Base-by-base conservation (phyloP, 306 rosid species). In the Ochetophila trinervis region DNA sequence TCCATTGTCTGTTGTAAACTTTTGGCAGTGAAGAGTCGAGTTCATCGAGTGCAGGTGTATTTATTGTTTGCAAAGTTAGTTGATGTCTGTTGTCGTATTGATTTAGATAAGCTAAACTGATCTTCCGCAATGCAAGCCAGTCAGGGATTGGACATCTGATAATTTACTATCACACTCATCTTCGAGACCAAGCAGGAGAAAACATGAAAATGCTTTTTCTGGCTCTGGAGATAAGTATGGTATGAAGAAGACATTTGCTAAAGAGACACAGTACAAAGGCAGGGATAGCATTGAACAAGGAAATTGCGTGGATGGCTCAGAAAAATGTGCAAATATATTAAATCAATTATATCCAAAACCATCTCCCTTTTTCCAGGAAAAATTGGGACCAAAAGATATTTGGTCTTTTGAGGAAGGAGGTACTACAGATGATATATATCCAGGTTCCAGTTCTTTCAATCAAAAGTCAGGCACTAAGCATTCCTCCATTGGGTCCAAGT, bases 1-100 rank as follows among this genome's bases (percentile, higher is more conserved):
- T 40, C 78, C 64, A 50, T 78, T 65, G 52, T 40, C 34, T 36
- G 44, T 62, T 68, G 57, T 75, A 50, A 27, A 56, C 67, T 49
- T 77, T 73, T 76, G 70, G 70, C 93, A 92, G 98, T 64, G 91
- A 86, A 68, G 96, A 89, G 76, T 92, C 96, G 35, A 77, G 89
- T 79, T 82, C 98, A 67, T 78, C 95, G 81, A 78, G 86, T 59
- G 87, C 93, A 57, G 96, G 98, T 92, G 19, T 32, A 16, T 52
- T 23, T 51, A 21, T 51, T 53, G n/a, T 52, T 19, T 17, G 35
- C 32, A 5, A n/a, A 21, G 27, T 27, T 40, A 56, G n/a, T 36
- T 45, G 16, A 57, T 54, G 36, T 20, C 48, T 13, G 6, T 45
- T 24, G 5, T 10, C 34, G 1, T 8, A 15, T 3, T 74, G 34